Conservation (phyloP, 2,329 filamentous ascomycete genomes). For the Stromatinia cepivora region DNA sequence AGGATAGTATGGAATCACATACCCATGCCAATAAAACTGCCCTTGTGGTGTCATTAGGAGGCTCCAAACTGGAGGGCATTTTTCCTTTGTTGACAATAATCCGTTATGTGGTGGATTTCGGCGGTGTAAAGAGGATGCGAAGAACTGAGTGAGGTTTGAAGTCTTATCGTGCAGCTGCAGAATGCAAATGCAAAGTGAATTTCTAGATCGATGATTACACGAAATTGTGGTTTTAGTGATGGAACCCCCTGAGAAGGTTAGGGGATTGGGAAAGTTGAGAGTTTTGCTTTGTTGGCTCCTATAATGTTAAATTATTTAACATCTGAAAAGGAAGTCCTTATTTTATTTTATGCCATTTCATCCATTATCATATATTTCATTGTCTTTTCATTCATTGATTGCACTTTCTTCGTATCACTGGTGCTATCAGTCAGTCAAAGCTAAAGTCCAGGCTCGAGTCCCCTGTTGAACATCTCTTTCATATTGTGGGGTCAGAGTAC, state of each 20-base stretch:
- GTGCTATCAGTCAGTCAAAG: neutral
- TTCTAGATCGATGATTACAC: slow-evolving; percentile 19
- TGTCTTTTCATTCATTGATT: slow-evolving; percentile 12
- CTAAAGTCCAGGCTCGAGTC: slow-evolving; percentile 16
- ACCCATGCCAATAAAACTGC: slow-evolving; percentile 59
- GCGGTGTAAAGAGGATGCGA: slow-evolving; percentile 23
- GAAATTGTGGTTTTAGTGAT: slow-evolving; percentile 20
- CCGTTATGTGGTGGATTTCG: slow-evolving; percentile 18
- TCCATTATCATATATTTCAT: slow-evolving; percentile 14
- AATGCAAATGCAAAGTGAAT: slow-evolving; percentile 21
- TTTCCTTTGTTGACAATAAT: slow-evolving; percentile 12
- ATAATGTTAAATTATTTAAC: neutral
- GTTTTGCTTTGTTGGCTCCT: neutral
- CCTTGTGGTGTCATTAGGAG: slow-evolving; percentile 36
- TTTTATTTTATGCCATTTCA: slow-evolving; percentile 13
- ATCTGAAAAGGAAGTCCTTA: slow-evolving; percentile 3
- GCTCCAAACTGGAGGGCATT: slow-evolving; percentile 23
- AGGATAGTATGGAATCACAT: slow-evolving; percentile 32
- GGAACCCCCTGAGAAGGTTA: neutral
- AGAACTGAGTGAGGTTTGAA: slow-evolving; percentile 22
- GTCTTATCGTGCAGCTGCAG: slow-evolving; percentile 22
- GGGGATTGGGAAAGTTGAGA: neutral
- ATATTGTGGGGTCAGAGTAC: slow-evolving; percentile 4
- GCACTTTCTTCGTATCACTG: neutral
- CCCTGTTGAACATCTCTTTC: slow-evolving; percentile 17